Percentiles rank a stretch among this genome's conserved stretches.
Conservation (phyloP, 805 yeast species). For the Yarrowia sp. region DNA sequence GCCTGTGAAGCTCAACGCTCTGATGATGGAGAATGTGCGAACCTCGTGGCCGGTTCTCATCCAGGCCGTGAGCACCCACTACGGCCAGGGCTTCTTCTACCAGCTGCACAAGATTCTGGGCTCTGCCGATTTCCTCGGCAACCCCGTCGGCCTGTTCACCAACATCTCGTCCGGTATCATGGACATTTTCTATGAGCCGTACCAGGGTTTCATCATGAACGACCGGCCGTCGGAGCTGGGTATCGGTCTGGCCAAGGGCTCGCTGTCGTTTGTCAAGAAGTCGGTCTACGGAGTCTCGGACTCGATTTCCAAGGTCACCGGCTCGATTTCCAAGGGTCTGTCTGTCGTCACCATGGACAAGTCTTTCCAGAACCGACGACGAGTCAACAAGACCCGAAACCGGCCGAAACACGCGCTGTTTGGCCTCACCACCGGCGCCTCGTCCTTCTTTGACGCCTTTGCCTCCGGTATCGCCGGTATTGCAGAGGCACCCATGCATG, state of each 20-base stretch:
- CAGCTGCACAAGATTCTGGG: slow-evolving; percentile 93
- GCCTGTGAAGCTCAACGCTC: slow-evolving; percentile 85
- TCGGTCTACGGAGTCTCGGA: slow-evolving; percentile 95
- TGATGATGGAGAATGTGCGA: slow-evolving; percentile 85
- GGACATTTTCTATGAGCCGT: slow-evolving; percentile 97
- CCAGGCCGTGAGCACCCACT: slow-evolving; percentile 79
- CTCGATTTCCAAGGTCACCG: slow-evolving; percentile 89
- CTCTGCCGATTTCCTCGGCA: slow-evolving; percentile 94
- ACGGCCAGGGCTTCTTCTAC: slow-evolving; percentile 88
- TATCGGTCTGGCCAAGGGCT: slow-evolving; percentile 94
- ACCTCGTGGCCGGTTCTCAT: slow-evolving; percentile 79
- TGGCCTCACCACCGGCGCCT: slow-evolving; percentile 85
- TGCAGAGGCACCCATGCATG: slow-evolving; percentile 89
- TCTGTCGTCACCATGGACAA: slow-evolving; percentile 89
- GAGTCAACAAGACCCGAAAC: slow-evolving; percentile 69
- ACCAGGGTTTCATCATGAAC: slow-evolving; percentile 90
- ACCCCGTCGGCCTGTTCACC: slow-evolving; percentile 96
- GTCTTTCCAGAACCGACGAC: slow-evolving; percentile 81
- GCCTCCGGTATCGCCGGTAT: slow-evolving; percentile 89
- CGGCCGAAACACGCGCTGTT: slow-evolving; percentile 83
- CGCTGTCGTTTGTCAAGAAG: slow-evolving; percentile 89
- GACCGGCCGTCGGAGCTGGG: slow-evolving; percentile 97
- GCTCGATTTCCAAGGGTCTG: slow-evolving; percentile 92
- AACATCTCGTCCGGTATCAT: slow-evolving; percentile 92
- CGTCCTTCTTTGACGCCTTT: slow-evolving; percentile 83